Base-by-base conservation (phyloP, 805 yeast species). In the Candida anglica region DNA sequence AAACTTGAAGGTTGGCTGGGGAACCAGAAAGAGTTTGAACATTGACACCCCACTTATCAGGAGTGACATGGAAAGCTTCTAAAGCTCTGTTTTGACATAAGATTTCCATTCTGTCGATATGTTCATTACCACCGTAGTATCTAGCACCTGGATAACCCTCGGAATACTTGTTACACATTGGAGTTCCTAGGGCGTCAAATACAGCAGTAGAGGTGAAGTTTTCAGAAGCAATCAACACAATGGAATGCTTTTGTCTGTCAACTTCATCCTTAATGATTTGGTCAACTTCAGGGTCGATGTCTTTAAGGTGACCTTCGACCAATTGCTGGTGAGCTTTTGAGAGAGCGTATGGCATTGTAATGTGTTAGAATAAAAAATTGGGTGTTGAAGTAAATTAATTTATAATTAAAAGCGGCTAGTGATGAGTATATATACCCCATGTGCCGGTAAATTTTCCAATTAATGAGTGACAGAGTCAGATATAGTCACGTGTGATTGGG, bases 131-230 rank as follows among this genome's bases (percentile, higher is more conserved):
- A 63, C 98, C 98, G 60, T 91, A 91, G 71, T 91, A 91, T 62
- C 98, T 80, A 43, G 88, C 95, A 47, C 96, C 96, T 27, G 98
- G 98, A 66, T 91, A 91, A 44, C 98, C 98, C 66, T 91, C 98
- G 8, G 97, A 88, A 69, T 91, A 91, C 71, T 91, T 91, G 77
- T 91, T 91, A 63, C 86, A 89, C 96, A 91, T 87, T 58, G 86
- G 95, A 18, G 96, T 84, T 45, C 98, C 98, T 53, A 91, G 73
- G 32, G 87, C 78, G 58, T 91, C 96, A 78, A 91, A 85, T 20
- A 91, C 98, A 16, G 96, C 82, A 47, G 82, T 85, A 32, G 97
- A 85, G 37, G 98, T 91, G 74, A 89, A 91, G 66, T 91, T 91
- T 61, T 91, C 98, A 28, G 95, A 84, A 15, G 98, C 95, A 60